These are phyloP conservation scores for Leccinum broughii DNA, from an alignment of 768 basidiomycete genomes.

Conservation along the genomic window DNA sequence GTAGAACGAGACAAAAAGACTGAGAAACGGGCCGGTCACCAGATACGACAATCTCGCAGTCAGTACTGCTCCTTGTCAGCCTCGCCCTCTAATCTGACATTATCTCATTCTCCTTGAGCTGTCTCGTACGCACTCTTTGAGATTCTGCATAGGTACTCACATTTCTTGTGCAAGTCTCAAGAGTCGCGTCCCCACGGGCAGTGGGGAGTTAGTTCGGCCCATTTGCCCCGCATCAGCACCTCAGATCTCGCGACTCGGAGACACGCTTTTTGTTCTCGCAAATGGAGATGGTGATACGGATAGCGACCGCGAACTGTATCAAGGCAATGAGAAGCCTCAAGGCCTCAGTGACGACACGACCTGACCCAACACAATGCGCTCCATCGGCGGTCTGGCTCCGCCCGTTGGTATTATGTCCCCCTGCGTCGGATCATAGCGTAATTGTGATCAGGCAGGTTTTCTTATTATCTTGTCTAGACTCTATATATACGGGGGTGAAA, in stretches of 20 bases:
- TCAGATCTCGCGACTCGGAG: background rate
- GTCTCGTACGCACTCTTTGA: slow-evolving; percentile 1
- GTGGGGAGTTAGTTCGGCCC: background rate
- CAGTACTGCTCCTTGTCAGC: background rate
- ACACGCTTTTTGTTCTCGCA: slow-evolving; percentile 23
- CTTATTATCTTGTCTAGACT: slow-evolving; percentile 18
- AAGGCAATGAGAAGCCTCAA: background rate
- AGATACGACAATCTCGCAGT: background rate
- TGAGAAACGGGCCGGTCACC: background rate
- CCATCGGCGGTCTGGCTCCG: slow-evolving; percentile 3
- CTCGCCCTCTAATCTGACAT: background rate
- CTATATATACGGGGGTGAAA: slow-evolving; percentile 14
- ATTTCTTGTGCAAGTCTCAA: background rate
- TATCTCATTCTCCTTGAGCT: background rate
- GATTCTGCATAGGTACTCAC: background rate
- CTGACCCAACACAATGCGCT: slow-evolving; percentile 22
- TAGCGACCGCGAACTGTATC: slow-evolving; percentile 10
- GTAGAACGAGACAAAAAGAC: slow-evolving; percentile 19
- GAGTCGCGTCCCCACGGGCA: background rate
- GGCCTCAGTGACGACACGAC: background rate
- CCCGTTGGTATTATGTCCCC: slow-evolving; percentile 3
- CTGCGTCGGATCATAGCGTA: background rate
- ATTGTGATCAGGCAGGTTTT: slow-evolving; percentile 5
- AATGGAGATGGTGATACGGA: slow-evolving; percentile 9
- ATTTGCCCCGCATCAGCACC: background rate